Base-by-base conservation (phyloP, 148 eudicot genomes). In the Vaccinium vitisidaea region DNA sequence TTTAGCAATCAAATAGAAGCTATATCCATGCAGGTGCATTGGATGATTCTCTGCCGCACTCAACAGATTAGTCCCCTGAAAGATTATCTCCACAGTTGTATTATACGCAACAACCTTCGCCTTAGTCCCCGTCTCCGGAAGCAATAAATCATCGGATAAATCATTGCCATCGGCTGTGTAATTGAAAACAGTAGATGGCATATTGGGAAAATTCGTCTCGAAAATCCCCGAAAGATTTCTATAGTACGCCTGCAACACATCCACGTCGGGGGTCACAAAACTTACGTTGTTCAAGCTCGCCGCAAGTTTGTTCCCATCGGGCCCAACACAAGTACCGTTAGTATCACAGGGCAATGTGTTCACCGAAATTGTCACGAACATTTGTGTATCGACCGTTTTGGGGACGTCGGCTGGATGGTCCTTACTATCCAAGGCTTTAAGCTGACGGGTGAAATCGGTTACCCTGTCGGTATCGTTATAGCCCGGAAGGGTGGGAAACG, bases 21-120 rank as follows among this genome's bases (percentile, higher is more conserved):
- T 84, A 36, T 58, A 87, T 0, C 88, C 88, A 65, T 87, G 88
- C 32, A 84, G 54, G 77, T 87, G 88, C 86, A 87, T 75, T 8
- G 88, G 88, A 53, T 87, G 88, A 75, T 87, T 87, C 75, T 87
- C 88, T 6, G 86, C 63, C 5, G 71, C 84, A 4, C 23, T 16
- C 54, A 84, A 0, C 32, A 87, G 75, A 36, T 84, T 87, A 25
- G 88, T 84, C 56, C 84, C 84, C 23, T 84, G 88, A 56, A 84
- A 84, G 43, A 87, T 86, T 2, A 87, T 70, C 86, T 87, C 88
- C 80, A 87, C 50, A 8, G 11, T 75, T 12, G 86, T 19, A 25
- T 81, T 75, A 25, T 84, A 75, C 0, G 81, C 71, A 56, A 87
- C 21, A 9, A 87, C 78, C 27, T 46, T 80, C 19, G 53, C 82